Percentiles rank a stretch among this genome's conserved stretches.
Conservation (phyloP, 2,329 filamentous ascomycete species). For the Escovopsis sp. region DNA sequence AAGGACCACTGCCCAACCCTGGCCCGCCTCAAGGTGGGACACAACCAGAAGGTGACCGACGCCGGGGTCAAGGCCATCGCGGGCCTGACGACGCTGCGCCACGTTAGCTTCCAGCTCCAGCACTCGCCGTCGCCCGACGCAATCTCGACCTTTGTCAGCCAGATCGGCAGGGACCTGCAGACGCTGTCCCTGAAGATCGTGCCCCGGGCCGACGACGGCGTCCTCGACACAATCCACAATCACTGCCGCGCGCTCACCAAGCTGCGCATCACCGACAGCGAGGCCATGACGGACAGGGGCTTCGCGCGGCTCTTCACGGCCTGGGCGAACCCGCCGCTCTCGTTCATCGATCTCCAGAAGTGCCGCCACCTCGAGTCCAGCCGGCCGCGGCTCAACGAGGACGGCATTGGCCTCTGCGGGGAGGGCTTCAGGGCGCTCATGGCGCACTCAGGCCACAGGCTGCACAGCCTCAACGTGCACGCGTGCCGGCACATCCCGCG, state of each 20-base stretch:
- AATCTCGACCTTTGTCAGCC: constrained; percentile 45
- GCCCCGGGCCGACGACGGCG: constrained; percentile 47
- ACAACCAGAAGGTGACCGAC: constrained; percentile 61
- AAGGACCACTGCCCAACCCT: constrained; percentile 51
- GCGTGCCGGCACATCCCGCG: constrained; percentile 70
- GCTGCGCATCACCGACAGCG: constrained; percentile 67
- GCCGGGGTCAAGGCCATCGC: constrained; percentile 51
- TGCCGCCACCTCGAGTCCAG: constrained; percentile 63
- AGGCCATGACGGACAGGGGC: constrained; percentile 58
- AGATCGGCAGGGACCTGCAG: constrained; percentile 49
- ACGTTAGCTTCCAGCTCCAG: constrained; percentile 59
- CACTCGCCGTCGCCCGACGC: constrained; percentile 39
- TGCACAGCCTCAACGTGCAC: constrained; percentile 61
- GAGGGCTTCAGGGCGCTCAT: constrained; percentile 69
- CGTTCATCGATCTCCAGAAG: constrained; percentile 58
- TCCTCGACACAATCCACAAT: constrained; percentile 57
- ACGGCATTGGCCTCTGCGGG: constrained; percentile 58
- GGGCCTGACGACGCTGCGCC: constrained; percentile 47
- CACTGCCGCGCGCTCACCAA: constrained; percentile 57
- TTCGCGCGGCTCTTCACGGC: constrained; percentile 57
- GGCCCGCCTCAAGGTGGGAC: constrained; percentile 61
- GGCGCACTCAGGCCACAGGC: constrained; percentile 56
- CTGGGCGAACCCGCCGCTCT: constrained; percentile 62
- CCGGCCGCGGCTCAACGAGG: constrained; percentile 49
- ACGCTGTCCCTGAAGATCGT: constrained; percentile 68